These are phyloP conservation scores for Epichloe elymi DNA, from an alignment of 2,329 filamentous ascomycete species.

Conservation along the genomic window DNA sequence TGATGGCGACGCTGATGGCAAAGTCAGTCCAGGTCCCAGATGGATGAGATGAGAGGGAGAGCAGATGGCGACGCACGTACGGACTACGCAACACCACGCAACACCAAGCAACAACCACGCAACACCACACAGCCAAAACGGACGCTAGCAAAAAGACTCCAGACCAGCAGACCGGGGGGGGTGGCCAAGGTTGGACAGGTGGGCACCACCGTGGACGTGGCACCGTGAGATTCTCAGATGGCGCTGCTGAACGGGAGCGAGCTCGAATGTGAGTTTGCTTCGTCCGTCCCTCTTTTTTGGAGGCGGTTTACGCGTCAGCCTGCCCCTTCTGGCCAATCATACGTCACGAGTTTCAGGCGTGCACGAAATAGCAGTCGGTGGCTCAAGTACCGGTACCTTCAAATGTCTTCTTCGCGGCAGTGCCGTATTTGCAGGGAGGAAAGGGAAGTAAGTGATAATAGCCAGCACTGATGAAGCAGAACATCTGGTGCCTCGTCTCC, in stretches of 20 bases:
- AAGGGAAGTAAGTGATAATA: neutral
- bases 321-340: slow-evolving; percentile 18
- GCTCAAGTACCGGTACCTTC: slow-evolving; percentile 4
- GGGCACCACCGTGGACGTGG: neutral
- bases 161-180: no score
- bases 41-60: neutral
- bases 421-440: neutral
- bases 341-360: neutral
- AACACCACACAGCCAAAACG: no score
- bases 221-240: neutral
- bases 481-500: neutral
- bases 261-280: neutral
- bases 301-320: slow-evolving; percentile 27
- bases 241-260: neutral
- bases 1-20: neutral
- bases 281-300: slow-evolving; percentile 2
- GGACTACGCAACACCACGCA: neutral
- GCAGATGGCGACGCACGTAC: neutral
- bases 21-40: neutral
- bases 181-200: neutral
- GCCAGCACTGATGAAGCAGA: neutral
- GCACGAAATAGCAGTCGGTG: neutral
- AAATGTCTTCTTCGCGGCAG: neutral
- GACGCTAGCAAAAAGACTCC: no score
- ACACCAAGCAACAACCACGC: neutral